These are phyloP conservation scores for Maudiozyma barnettii DNA, from an alignment of 805 yeast genomes.

Conservation along the genomic window DNA sequence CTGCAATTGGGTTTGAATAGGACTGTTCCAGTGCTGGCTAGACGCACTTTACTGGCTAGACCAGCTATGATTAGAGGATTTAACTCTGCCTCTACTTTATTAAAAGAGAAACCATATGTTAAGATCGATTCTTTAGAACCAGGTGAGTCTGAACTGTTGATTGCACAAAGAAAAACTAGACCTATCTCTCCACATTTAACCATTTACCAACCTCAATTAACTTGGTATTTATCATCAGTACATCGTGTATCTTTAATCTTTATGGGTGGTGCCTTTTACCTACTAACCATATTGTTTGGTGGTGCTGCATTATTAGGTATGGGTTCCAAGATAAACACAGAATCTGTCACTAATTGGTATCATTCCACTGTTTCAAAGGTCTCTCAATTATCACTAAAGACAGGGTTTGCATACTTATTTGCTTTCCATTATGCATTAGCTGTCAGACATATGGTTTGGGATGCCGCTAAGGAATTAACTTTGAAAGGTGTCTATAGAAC, in stretches of 20 bases:
- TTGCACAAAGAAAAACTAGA: conserved; percentile 76
- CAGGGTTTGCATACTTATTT: conserved; percentile 69
- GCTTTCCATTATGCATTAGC: conserved; percentile 83
- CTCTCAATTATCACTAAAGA: conserved; percentile 56
- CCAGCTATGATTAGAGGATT: background rate
- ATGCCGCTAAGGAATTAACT: conserved; percentile 69
- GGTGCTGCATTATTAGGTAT: conserved; percentile 56
- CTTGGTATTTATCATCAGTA: conserved; percentile 67
- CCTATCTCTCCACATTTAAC: conserved; percentile 86
- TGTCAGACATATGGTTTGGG: conserved; percentile 91
- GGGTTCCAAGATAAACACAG: conserved; percentile 24
- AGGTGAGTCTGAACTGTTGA: conserved; percentile 35
- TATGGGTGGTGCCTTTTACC: conserved; percentile 71
- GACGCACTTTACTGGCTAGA: background rate
- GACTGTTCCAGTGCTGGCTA: background rate
- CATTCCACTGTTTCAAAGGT: conserved; percentile 55
- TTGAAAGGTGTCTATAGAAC: conserved; percentile 86
- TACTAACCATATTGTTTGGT: conserved; percentile 66
- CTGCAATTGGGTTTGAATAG: conserved; percentile 1
- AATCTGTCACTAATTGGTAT: conserved; percentile 29
- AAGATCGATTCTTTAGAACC: background rate
- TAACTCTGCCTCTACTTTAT: background rate
- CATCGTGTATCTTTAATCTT: conserved; percentile 88
- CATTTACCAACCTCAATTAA: conserved; percentile 85
- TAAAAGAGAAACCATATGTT: conserved; percentile 1